These are phyloP conservation scores for Coriaria nepalensis DNA, from an alignment of 306 rosid genomes.

Conservation along the genomic window DNA sequence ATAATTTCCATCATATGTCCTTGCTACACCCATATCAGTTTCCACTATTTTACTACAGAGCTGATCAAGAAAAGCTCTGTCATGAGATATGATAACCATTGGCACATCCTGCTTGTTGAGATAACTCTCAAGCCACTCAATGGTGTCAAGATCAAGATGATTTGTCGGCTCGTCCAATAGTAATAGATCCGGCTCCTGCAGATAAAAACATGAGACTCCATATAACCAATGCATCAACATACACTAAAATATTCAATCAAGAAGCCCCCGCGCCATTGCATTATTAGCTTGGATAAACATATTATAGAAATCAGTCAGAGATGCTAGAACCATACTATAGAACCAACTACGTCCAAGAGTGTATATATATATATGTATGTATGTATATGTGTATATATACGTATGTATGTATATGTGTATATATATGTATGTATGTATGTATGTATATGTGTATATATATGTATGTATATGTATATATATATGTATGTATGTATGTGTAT, in stretches of 20 bases:
- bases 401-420: no score
- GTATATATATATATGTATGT: no score
- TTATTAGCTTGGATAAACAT: no score
- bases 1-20: conserved; percentile 80
- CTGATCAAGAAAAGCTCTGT: conserved; percentile 95
- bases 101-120: conserved; percentile 89
- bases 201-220: conserved; percentile 10
- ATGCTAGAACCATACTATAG: no score
- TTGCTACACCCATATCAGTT: conserved; percentile 88
- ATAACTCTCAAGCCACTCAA: conserved; percentile 94
- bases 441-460: no score
- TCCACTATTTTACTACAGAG: conserved; percentile 98
- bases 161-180: conserved; percentile 93
- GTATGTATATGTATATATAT: no score
- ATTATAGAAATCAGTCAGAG: no score
- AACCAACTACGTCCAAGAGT: no score
- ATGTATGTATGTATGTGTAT: no score
- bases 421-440: no score
- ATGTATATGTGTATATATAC: no score
- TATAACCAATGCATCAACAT: conserved; percentile 5
- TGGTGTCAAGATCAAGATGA: conserved; percentile 95
- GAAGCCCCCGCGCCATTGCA: neutral
- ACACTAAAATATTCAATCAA: conserved; percentile 4
- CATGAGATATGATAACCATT: conserved; percentile 95
- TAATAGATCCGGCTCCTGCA: conserved; percentile 89